Evolutionary conservation across 2,329 filamentous ascomycete genomes (phyloP).

Genomic region (Pyricularia grisea): DNA sequence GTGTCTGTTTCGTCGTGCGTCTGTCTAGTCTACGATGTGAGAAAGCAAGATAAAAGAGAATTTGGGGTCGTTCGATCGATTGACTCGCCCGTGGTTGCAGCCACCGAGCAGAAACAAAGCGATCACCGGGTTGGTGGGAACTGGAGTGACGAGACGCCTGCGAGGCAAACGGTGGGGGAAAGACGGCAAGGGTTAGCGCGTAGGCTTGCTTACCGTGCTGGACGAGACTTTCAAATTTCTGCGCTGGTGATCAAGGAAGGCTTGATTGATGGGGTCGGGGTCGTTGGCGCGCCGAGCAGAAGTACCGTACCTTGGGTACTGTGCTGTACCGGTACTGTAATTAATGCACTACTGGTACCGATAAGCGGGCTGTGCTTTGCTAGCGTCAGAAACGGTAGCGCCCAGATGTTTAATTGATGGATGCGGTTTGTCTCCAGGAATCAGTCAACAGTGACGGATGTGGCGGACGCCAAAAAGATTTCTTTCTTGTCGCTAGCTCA

Average conservation of each 20-base stretch:
- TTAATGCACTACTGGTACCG: not conserved
- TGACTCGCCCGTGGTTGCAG: not conserved
- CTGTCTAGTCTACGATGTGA: not conserved
- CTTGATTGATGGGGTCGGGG: not conserved
- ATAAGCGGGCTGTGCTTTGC: not conserved
- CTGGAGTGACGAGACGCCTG: not conserved
- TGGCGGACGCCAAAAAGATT: not conserved
- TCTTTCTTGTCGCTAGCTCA: not conserved
- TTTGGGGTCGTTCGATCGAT: not conserved
- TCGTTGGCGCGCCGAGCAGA: too few relatives aligned
- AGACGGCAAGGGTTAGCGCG: not conserved
- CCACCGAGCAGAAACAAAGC: not conserved
- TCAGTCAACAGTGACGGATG: not conserved
- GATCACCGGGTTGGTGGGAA: not conserved
- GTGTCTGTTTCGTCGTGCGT: not conserved
- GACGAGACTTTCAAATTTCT: not conserved
- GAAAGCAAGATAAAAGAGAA: not conserved
- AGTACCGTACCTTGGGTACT: too few relatives aligned
- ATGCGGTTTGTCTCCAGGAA: not conserved
- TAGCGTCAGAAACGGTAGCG: not conserved
- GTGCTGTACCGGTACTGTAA: too few relatives aligned
- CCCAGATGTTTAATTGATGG: not conserved
- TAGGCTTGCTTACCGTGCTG: not conserved
- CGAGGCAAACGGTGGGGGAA: not conserved
- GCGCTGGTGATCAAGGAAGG: not conserved